Conservation (phyloP, 2,329 filamentous ascomycete species). For the Thelonectria discophora region DNA sequence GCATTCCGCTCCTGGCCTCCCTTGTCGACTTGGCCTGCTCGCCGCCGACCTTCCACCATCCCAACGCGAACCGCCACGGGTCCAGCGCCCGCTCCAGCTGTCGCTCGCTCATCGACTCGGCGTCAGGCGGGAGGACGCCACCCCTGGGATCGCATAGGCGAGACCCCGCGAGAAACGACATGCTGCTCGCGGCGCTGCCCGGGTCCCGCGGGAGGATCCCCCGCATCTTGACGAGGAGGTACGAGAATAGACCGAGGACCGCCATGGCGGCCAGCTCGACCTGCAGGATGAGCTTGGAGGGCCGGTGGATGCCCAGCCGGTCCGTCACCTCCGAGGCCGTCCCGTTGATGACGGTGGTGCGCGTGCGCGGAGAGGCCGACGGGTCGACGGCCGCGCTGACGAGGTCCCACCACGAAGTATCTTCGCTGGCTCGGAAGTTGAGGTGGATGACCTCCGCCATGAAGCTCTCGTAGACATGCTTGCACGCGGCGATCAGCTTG, state of each 20-base stretch:
- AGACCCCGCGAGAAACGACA: constrained; percentile 14
- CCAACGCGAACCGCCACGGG: neutral
- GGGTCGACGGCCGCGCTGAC: neutral
- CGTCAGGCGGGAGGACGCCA: neutral
- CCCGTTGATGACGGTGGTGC: neutral
- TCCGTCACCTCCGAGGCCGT: neutral
- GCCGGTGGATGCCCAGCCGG: neutral
- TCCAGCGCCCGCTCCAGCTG: neutral
- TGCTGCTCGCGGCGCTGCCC: constrained; percentile 9
- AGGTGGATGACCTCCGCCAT: neutral
- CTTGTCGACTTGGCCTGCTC: too few relatives aligned
- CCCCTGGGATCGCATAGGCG: constrained; percentile 5
- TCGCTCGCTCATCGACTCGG: neutral
- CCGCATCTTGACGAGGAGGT: constrained; percentile 7
- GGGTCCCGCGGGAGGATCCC: constrained; percentile 9
- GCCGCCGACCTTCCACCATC: constrained; percentile 12
- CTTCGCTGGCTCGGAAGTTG: neutral
- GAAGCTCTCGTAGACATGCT: neutral
- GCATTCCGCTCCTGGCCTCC: too few relatives aligned
- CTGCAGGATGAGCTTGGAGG: constrained; percentile 14
- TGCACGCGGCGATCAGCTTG: neutral
- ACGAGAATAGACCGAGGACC: neutral
- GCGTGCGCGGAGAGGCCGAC: neutral
- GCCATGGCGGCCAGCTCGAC: constrained; percentile 5
- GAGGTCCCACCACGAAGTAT: neutral